Base-by-base conservation (phyloP, 257 asterid genomes). In the Agastache rugosa region DNA sequence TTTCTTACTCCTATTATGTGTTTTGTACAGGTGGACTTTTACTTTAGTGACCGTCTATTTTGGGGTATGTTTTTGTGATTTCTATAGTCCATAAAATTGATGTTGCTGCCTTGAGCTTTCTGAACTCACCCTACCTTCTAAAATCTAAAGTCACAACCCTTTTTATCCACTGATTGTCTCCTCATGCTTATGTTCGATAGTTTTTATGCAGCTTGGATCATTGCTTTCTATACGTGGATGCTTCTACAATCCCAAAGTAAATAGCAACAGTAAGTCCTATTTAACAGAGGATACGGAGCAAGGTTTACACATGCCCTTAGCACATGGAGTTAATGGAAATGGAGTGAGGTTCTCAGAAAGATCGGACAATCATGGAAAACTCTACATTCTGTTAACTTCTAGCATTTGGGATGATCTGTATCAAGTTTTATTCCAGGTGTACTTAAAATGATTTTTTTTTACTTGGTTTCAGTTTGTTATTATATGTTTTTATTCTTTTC, bases 11-110 rank as follows among this genome's bases (percentile, higher is more conserved):
- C 11, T 39, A 61, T 62, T 23, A 31, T 25, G 41, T 80, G 72
- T 79, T 37, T 82, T 61, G 67, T 63, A 61, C 90, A 94, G 99
- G 91, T 94, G 97, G 99, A 90, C 99, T 15, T 85, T 94, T 80
- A 87, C 87, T 29, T 81, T 94, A 74, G 93, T 86, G 42, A 85
- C 93, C 88, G 67, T 94, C 82, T 92, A 94, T 81, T 94, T 94
- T 68, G 94, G 84, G 97, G 99, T 94, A 90, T 69, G 89, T 58
- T 72, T 72, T 63, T 64, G 68, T 67, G 47, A 61, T 44, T 79
- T 75, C 56, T 69, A 22, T 67, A 60, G 16, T 41, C 61, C 63
- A 63, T 50, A 45, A 35, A 41, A 14, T 17, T 29, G 51, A 11
- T 47, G 61, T 72, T 58, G 12, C 27, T 45, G 23, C 64, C 23